A percentile compares a stretch with the other conserved stretches of the same genome.
Conservation (phyloP, 2,329 filamentous ascomycete genomes). For the Fusarium falciforme region DNA sequence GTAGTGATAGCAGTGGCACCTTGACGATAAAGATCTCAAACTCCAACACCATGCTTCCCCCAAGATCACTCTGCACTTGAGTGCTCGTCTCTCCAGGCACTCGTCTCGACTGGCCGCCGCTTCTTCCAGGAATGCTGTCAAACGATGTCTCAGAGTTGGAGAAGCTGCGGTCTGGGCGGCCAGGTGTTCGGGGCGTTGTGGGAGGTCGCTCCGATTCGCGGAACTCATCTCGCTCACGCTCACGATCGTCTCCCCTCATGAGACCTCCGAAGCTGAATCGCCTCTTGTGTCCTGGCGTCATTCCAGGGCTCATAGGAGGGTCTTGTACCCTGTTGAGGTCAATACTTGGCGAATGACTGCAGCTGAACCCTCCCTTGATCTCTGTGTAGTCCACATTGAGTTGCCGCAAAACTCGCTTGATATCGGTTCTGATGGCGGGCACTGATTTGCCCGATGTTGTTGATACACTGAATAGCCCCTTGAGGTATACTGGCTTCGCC, state of each 20-base stretch:
- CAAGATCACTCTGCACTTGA: constrained; percentile 89
- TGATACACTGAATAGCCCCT: constrained; percentile 96
- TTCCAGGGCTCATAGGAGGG: constrained; percentile 67
- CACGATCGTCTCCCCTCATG: constrained; percentile 67
- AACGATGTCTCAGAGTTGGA: constrained; percentile 90
- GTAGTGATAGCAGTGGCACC: constrained; percentile 89
- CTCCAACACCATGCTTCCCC: constrained; percentile 83
- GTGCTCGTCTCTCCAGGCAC: constrained; percentile 90
- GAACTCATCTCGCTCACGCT: constrained; percentile 78
- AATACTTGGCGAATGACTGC: constrained; percentile 89
- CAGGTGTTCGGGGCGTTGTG: constrained; percentile 57
- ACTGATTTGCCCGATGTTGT: constrained; percentile 95
- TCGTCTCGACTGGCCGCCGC: constrained; percentile 63
- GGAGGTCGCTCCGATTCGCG: constrained; percentile 65
- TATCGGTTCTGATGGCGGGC: constrained; percentile 84
- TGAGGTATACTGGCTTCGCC: constrained; percentile 93
- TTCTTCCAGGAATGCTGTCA: constrained; percentile 72
- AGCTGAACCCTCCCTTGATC: constrained; percentile 93
- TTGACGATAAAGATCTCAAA: constrained; percentile 99
- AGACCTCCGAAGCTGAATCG: constrained; percentile 86
- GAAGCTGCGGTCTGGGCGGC: constrained; percentile 73
- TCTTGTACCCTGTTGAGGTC: constrained; percentile 82
- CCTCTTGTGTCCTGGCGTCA: constrained; percentile 71
- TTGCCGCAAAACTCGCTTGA: constrained; percentile 88
- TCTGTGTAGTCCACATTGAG: constrained; percentile 92